Evolutionary conservation across 495 filamentous ascomycete genomes (phyloP), one percentile per base, ranked within the genome.

Genomic region (Xeromyces bisporus): DNA sequence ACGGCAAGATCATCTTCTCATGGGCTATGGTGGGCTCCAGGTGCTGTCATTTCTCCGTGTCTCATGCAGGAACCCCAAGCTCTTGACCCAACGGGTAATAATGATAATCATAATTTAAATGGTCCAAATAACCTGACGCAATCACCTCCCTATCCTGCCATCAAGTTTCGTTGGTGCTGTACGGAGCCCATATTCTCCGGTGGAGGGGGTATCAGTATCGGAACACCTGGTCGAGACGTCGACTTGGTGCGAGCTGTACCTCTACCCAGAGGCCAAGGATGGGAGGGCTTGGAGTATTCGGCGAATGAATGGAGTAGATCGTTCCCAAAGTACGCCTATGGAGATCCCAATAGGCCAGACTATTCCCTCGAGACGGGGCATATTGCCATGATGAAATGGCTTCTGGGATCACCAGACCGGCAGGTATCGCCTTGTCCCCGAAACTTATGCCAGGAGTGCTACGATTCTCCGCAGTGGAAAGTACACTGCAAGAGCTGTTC

Each of bases 131-230:
- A 37, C 8, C 46, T 46, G 15, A 33, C 44, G 25, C 36, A n/a
- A n/a, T n/a, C 49, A 7, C 31, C 41, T 15, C 35, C 48, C 13
- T 50, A 55, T 31, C 67, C 67, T 11, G 53, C 50, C 24, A 46
- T 70, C 30, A 66, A 58, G 15, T 68, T 69, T 39, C 58, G 67
- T 33, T 74, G 69, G 69, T 74, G 70, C 48, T 75, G 70, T 35
- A 60, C 67, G n/a, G 66, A 71, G 32, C 70, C 70, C 2, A 63
- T 68, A 24, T 71, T 72, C 42, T 73, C 70, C 11, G 68, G 67
- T 3, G 68, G 70, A n/a, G 70, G 69, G 30, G 66, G 68, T 4
- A 71, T 73, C 37, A 68, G 64, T 29, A 68, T 72, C 23, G 51
- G 65, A 8, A 62, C 66, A 12, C 56, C 56, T 0, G 66, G 55